Conservation (phyloP, 306 rosid species). For the Canavalia gladiata region DNA sequence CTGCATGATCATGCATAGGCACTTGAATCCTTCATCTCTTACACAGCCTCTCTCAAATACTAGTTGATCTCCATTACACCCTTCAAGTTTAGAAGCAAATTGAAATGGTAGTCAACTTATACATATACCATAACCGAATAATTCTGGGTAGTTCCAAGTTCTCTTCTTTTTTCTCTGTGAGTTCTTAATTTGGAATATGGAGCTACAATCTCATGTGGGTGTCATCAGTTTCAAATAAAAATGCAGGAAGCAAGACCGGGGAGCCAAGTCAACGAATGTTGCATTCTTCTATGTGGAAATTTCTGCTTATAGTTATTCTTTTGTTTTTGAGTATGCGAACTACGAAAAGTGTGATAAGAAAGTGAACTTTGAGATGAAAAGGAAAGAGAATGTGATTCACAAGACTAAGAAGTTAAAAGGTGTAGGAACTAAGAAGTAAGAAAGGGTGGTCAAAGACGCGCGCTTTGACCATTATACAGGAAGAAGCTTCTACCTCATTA, state of each 20-base stretch:
- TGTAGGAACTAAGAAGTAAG: background rate
- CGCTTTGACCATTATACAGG: background rate
- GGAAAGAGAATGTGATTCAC: background rate
- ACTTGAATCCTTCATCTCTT: background rate
- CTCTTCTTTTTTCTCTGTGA: background rate
- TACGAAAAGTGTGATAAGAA: background rate
- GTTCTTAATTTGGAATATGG: background rate
- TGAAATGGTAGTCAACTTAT: conserved; percentile 29
- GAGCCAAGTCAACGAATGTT: background rate
- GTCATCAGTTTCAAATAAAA: conserved; percentile 13
- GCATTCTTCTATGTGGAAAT: background rate
- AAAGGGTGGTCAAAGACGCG: background rate
- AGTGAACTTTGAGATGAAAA: background rate
- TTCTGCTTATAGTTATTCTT: background rate
- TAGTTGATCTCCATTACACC: background rate
- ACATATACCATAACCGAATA: conserved; percentile 1
- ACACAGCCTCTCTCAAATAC: too few species aligned
- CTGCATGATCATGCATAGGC: background rate
- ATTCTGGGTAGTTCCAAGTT: background rate
- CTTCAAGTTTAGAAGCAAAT: conserved; percentile 34
- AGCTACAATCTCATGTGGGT: background rate
- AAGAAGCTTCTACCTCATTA: background rate
- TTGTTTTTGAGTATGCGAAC: background rate
- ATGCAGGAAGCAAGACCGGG: background rate
- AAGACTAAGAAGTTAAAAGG: background rate